Percentiles rank a stretch among this genome's conserved stretches.
These are phyloP conservation scores for Przewalskia tangutica DNA, from an alignment of 257 asterid species.

Conservation along the genomic window DNA sequence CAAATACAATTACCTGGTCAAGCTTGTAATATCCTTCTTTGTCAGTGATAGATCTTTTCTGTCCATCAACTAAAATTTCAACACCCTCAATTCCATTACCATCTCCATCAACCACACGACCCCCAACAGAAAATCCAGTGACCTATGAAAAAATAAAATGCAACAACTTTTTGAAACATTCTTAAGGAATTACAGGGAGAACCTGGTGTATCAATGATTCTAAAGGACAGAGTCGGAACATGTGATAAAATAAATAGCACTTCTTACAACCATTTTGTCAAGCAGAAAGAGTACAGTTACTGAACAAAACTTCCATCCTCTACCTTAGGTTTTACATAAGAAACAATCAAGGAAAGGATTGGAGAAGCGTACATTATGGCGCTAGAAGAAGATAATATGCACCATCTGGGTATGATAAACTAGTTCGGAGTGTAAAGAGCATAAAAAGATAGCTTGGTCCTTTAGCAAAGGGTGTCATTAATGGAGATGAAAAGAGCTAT, in stretches of 20 bases:
- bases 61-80: slow-evolving; percentile 66
- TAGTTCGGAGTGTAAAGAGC: background rate
- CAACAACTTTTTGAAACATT: background rate
- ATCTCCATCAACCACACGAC: slow-evolving; percentile 85
- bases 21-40: slow-evolving; percentile 85
- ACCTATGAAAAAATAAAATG: slow-evolving; percentile 43
- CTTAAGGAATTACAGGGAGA: background rate
- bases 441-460: background rate
- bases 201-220: background rate
- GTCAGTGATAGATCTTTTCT: slow-evolving; percentile 70
- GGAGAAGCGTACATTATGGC: background rate
- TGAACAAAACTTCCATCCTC: background rate
- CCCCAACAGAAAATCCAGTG: slow-evolving; percentile 97
- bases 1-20: slow-evolving; percentile 67
- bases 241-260: background rate
- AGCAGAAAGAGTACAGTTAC: background rate
- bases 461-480: background rate
- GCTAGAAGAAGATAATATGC: background rate
- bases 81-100: slow-evolving; percentile 74
- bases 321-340: background rate
- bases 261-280: background rate
- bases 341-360: background rate
- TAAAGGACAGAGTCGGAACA: background rate
- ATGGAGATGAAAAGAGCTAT: background rate
- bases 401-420: background rate